Evolutionary conservation across 2,329 filamentous ascomycete genomes (phyloP).

Genomic region (Phialophora macrospora): DNA sequence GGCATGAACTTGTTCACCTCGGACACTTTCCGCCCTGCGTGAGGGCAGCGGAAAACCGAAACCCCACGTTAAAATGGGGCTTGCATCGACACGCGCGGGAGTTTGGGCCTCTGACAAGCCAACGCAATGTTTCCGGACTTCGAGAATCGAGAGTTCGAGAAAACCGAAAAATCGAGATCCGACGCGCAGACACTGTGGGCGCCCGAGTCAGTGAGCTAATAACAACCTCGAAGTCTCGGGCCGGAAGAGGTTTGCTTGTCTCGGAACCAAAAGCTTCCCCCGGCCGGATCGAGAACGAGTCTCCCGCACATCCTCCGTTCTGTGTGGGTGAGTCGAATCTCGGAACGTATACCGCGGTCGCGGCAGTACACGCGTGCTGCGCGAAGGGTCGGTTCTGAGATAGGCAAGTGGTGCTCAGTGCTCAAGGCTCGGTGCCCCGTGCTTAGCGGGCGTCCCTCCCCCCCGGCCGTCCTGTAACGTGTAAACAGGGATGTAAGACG

Average conservation of each 20-base stretch:
- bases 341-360: too few species aligned
- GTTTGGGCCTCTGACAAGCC: not conserved
- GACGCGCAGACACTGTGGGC: too few species aligned
- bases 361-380: not conserved
- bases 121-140: slow-evolving; percentile 2
- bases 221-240: too few species aligned
- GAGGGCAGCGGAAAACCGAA: too few species aligned
- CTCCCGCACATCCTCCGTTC: too few species aligned
- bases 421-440: too few species aligned
- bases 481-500: not conserved
- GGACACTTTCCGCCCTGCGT: not conserved
- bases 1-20: not conserved
- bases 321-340: too few species aligned
- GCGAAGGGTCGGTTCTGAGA: not conserved
- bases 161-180: not conserved
- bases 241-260: too few species aligned
- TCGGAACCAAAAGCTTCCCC: too few species aligned
- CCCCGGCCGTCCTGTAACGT: not conserved
- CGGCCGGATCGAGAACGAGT: too few species aligned
- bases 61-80: not conserved
- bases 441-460: too few species aligned
- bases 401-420: not conserved
- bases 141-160: not conserved
- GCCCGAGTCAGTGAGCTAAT: not conserved
- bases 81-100: not conserved